Percentiles rank a stretch among this genome's conserved stretches.
phyloP scores from a whole-genome alignment of 441 rosid species.

The Erodium moschatum region DNA sequence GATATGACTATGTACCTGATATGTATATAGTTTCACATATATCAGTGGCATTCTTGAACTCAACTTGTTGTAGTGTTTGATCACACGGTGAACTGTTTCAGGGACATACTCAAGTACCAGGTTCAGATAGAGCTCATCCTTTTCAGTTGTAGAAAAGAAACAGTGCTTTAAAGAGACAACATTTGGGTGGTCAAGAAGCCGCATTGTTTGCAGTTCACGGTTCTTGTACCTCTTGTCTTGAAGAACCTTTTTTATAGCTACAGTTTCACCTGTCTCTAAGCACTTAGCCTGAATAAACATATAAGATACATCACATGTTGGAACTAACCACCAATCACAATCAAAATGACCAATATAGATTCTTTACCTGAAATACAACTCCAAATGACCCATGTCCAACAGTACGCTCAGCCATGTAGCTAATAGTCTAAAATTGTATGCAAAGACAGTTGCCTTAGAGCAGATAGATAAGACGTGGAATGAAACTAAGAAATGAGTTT shows the following conservation, averaged over 20 bases:
- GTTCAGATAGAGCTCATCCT: constrained; percentile 86
- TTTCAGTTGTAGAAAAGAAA: constrained; percentile 83
- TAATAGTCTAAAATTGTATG: constrained; percentile 44
- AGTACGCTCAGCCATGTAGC: constrained; percentile 90
- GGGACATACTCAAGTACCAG: constrained; percentile 93
- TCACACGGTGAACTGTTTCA: constrained; percentile 77
- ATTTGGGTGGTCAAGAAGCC: constrained; percentile 96
- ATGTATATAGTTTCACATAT: constrained; percentile 86
- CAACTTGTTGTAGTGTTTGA: constrained; percentile 68
- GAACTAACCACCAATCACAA: no score
- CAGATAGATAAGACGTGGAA: no score
- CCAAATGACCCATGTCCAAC: constrained; percentile 96
- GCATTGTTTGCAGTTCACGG: constrained; percentile 89
- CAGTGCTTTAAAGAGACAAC: constrained; percentile 73
- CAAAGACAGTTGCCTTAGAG: no score
- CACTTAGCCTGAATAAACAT: constrained; percentile 15
- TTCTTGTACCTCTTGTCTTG: constrained; percentile 98
- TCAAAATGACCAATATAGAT: no score
- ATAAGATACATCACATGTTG: no score
- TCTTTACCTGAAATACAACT: constrained; percentile 67
- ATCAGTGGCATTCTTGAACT: constrained; percentile 80
- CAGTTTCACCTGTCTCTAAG: no score
- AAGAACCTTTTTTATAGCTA: no score
- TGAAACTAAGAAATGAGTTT: no score
- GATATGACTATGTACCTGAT: constrained; percentile 56